Percentiles rank a stretch among this genome's conserved stretches.
phyloP scores from a whole-genome alignment of 1,284 basidiomycete genomes.

The Mycosarcoma maydis region DNA sequence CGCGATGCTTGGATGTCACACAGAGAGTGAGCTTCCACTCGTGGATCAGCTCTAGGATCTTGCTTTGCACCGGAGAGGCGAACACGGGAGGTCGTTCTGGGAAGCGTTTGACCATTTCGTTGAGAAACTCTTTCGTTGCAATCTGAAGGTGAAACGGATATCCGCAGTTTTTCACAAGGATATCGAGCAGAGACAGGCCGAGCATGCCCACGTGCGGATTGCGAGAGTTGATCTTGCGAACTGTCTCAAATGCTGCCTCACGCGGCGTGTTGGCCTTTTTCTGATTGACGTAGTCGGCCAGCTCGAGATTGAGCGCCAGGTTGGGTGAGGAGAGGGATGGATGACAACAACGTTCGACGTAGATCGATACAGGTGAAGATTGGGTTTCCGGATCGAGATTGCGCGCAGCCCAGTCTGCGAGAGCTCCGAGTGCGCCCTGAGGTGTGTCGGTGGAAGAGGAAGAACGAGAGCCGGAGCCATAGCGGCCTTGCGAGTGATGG shows the following conservation, averaged over 20 bases:
- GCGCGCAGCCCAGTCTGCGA: slow-evolving; percentile 60
- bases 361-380: slow-evolving; percentile 48
- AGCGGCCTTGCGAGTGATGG: slow-evolving; percentile 35
- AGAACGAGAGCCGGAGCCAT: slow-evolving; percentile 28
- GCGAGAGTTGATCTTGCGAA: slow-evolving; percentile 84
- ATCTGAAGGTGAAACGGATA: slow-evolving; percentile 97
- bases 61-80: slow-evolving; percentile 90
- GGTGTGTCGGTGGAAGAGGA: slow-evolving; percentile 28
- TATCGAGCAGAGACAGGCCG: slow-evolving; percentile 80
- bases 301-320: slow-evolving; percentile 89
- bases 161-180: slow-evolving; percentile 92
- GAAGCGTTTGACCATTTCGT: slow-evolving; percentile 96
- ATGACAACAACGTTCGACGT: slow-evolving; percentile 80
- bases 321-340: slow-evolving; percentile 87
- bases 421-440: slow-evolving; percentile 44
- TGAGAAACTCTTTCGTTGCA: slow-evolving; percentile 97
- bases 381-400: slow-evolving; percentile 54
- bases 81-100: slow-evolving; percentile 96
- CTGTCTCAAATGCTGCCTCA: slow-evolving; percentile 85
- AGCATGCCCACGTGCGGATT: slow-evolving; percentile 89
- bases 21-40: slow-evolving; percentile 96
- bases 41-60: slow-evolving; percentile 92
- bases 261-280: slow-evolving; percentile 98
- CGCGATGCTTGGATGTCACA: slow-evolving; percentile 87
- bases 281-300: slow-evolving; percentile 89